Conservation (phyloP, 805 yeast genomes). For the Lipomyces kockii region DNA sequence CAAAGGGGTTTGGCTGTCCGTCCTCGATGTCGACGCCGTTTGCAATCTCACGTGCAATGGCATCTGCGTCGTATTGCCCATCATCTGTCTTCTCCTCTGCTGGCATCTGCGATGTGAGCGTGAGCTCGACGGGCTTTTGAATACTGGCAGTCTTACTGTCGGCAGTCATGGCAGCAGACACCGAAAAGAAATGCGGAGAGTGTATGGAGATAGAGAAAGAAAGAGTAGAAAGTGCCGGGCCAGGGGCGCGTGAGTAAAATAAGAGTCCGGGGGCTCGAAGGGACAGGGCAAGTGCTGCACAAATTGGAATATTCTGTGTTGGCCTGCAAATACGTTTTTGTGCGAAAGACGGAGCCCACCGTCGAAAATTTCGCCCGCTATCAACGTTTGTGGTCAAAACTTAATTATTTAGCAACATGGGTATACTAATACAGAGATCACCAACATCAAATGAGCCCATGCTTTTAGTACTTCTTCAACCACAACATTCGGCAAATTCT, state of each 20-base stretch:
- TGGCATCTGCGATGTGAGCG: background rate
- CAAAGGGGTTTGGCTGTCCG: constrained; percentile 36
- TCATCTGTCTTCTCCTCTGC: background rate
- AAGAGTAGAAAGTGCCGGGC: background rate
- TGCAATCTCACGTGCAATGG: constrained; percentile 14
- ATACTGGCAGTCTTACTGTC: background rate
- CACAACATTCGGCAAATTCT: too few relatives aligned
- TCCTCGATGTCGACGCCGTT: constrained; percentile 36
- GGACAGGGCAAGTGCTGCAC: too few relatives aligned
- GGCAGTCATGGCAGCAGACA: background rate
- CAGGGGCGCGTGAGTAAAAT: background rate
- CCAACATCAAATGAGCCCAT: too few relatives aligned
- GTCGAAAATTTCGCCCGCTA: too few relatives aligned
- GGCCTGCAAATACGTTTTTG: too few relatives aligned
- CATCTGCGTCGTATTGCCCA: constrained; percentile 12
- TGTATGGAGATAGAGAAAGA: background rate
- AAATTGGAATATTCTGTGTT: too few relatives aligned
- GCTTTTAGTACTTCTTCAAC: too few relatives aligned
- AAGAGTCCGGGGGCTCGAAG: background rate
- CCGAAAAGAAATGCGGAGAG: background rate
- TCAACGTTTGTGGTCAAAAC: too few relatives aligned
- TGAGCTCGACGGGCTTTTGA: background rate
- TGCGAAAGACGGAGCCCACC: too few relatives aligned
- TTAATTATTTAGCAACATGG: too few relatives aligned
- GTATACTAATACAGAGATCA: too few relatives aligned